phyloP scores from a whole-genome alignment of 2,329 filamentous ascomycete species.

The Penicillium sp. region DNA sequence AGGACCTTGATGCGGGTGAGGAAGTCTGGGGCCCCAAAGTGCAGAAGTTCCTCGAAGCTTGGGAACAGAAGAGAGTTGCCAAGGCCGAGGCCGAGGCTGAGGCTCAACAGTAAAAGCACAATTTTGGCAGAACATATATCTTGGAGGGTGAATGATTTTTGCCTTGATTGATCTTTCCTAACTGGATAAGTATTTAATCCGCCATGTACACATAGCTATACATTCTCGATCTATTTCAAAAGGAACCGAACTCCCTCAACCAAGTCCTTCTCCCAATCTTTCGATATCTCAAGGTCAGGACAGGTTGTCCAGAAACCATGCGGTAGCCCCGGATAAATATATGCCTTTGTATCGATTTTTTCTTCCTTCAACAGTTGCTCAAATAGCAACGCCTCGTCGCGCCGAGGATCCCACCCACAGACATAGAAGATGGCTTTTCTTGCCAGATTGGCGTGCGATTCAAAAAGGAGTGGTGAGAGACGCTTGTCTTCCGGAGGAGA shows the following conservation, averaged over 20 bases:
- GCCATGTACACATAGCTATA: not conserved
- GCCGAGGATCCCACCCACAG: conserved; percentile 53
- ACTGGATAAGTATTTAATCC: not conserved
- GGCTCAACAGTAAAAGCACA: not conserved
- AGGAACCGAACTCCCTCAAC: conserved; percentile 21
- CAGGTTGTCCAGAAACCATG: conserved; percentile 38
- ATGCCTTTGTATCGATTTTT: conserved; percentile 46
- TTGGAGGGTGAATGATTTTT: too few species aligned
- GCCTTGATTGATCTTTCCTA: too few species aligned
- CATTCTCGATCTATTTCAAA: not conserved
- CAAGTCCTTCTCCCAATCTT: conserved; percentile 35
- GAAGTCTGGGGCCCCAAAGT: conserved; percentile 82
- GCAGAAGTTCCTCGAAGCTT: conserved; percentile 58
- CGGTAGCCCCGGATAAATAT: conserved; percentile 47
- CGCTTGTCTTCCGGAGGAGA: conserved; percentile 41
- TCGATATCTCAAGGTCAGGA: conserved; percentile 34
- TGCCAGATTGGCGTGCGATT: conserved; percentile 36
- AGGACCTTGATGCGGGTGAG: conserved; percentile 76
- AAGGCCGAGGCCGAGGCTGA: not conserved
- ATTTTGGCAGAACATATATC: not conserved
- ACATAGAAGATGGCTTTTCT: conserved; percentile 52
- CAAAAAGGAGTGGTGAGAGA: conserved; percentile 43
- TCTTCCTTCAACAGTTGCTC: conserved; percentile 44
- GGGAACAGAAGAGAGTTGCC: conserved; percentile 48
- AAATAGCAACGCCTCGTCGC: conserved; percentile 56